phyloP scores from a whole-genome alignment of 1,284 basidiomycete genomes.

The Rhizoctonia solani region DNA sequence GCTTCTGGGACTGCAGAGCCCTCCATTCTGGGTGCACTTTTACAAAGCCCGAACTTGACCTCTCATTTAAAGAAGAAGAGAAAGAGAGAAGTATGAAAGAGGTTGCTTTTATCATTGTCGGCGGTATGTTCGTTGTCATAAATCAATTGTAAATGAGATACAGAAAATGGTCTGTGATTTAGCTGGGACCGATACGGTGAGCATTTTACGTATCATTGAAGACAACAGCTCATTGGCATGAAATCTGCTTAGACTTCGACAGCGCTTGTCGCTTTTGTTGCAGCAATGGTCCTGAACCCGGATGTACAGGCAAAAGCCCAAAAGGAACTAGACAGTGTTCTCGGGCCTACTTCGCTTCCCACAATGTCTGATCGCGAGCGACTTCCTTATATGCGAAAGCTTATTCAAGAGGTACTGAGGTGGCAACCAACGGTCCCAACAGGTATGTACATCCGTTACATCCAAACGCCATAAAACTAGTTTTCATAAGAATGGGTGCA shows the following conservation, averaged over 20 bases:
- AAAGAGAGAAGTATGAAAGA: not conserved
- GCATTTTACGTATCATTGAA: not conserved
- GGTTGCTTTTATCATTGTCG: not conserved
- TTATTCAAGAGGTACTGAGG: slow-evolving; percentile 55
- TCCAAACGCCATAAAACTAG: not conserved
- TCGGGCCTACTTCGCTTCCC: not conserved
- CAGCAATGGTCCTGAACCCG: slow-evolving; percentile 2
- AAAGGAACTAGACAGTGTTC: not conserved
- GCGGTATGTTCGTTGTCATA: not conserved
- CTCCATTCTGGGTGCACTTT: slow-evolving; percentile 6
- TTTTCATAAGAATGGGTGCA: not conserved
- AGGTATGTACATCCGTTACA: slow-evolving; percentile 2
- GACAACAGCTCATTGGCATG: not conserved
- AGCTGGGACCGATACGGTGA: slow-evolving; percentile 37
- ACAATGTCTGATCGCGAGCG: not conserved
- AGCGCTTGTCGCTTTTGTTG: slow-evolving; percentile 3
- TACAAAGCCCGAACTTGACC: not conserved
- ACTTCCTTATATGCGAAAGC: not conserved
- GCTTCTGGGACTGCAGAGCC: not conserved
- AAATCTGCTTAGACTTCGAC: slow-evolving; percentile 38
- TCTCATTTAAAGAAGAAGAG: not conserved
- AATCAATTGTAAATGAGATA: not conserved
- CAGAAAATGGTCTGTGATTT: not conserved
- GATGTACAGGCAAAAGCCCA: slow-evolving; percentile 20
- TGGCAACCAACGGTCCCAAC: slow-evolving; percentile 41